phyloP scores from a whole-genome alignment of 306 rosid species.

The Alnus rubra region DNA sequence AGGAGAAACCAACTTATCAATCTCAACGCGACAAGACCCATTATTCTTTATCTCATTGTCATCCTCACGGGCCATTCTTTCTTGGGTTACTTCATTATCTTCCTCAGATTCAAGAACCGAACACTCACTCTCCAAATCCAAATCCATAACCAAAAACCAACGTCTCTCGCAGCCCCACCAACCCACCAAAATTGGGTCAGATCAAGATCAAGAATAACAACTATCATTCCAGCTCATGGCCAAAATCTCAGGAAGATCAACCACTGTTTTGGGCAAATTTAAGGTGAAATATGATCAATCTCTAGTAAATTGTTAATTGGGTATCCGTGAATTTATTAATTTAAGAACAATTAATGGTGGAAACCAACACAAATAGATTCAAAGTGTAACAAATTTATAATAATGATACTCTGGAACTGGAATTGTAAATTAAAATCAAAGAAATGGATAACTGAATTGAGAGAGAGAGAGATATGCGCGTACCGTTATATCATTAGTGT shows the following conservation, averaged over 20 bases:
- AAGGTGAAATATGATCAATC: constrained; percentile 29
- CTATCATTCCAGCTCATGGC: constrained; percentile 31
- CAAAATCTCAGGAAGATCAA: constrained; percentile 36
- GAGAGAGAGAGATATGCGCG: constrained; percentile 10
- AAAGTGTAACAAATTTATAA: background rate
- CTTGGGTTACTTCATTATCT: constrained; percentile 49
- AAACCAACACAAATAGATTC: background rate
- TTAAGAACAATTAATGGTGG: background rate
- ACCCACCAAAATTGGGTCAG: constrained; percentile 18
- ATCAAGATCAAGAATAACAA: constrained; percentile 32
- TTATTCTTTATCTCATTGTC: constrained; percentile 37
- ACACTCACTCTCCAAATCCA: constrained; percentile 60
- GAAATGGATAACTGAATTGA: background rate
- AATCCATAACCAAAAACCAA: constrained; percentile 62
- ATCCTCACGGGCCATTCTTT: constrained; percentile 33
- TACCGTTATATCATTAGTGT: constrained; percentile 36
- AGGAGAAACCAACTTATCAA: constrained; percentile 31
- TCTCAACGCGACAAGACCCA: constrained; percentile 40
- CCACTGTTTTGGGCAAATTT: background rate
- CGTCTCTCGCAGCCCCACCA: constrained; percentile 11
- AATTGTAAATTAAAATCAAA: background rate
- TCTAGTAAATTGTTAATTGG: constrained; percentile 25
- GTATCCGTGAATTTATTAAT: constrained; percentile 14
- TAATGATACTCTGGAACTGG: background rate
- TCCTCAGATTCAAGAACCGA: constrained; percentile 49